A percentile compares a stretch with the other conserved stretches of the same genome.
phyloP scores from a whole-genome alignment of 257 asterid species.

The Solanum rostratum region DNA sequence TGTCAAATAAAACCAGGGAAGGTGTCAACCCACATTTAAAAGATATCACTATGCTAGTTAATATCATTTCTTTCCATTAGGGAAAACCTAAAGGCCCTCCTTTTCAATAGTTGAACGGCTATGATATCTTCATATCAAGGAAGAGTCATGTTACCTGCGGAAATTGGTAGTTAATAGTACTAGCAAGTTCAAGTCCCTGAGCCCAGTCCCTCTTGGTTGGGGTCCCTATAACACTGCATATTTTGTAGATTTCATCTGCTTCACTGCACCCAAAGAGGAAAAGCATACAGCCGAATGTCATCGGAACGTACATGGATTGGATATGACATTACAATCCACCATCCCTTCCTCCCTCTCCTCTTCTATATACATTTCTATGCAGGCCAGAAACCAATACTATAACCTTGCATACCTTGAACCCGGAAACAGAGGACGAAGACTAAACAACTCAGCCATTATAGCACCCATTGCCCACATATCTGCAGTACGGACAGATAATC shows the following conservation, averaged over 20 bases:
- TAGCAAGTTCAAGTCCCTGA: slow-evolving; percentile 80
- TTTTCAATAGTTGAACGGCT: background rate
- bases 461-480: slow-evolving; percentile 99
- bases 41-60: background rate
- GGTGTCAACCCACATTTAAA: background rate
- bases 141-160: slow-evolving; percentile 43
- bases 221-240: slow-evolving; percentile 78
- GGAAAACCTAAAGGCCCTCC: background rate
- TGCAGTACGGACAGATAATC: slow-evolving; percentile 7
- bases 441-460: slow-evolving; percentile 79
- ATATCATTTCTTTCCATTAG: background rate
- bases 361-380: background rate
- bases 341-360: background rate
- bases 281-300: background rate
- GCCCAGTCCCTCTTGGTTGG: slow-evolving; percentile 66
- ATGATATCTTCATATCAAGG: background rate
- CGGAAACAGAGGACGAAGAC: slow-evolving; percentile 87
- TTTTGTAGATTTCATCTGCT: slow-evolving; percentile 86
- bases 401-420: slow-evolving; percentile 60
- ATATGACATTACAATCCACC: background rate
- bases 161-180: slow-evolving; percentile 62
- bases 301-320: background rate
- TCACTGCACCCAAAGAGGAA: slow-evolving; percentile 39
- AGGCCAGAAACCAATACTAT: background rate
- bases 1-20: background rate